These are phyloP conservation scores for Camelina sativa DNA, from an alignment of 345 rosid genomes.

Conservation along the genomic window DNA sequence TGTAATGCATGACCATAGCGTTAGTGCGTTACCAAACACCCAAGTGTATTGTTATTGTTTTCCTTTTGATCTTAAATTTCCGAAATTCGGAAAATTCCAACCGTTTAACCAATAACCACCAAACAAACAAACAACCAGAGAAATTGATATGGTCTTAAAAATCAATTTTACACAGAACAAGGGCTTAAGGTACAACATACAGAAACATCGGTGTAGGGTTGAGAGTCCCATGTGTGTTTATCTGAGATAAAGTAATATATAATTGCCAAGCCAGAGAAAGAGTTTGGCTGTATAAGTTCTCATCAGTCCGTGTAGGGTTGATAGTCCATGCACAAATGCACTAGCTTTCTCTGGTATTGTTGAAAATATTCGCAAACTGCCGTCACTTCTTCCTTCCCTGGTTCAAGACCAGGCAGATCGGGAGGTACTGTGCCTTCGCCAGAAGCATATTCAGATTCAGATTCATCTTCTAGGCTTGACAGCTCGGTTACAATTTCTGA, in stretches of 20 bases:
- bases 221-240: too few species aligned
- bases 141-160: not conserved
- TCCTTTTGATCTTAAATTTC: not conserved
- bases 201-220: not conserved
- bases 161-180: constrained; percentile 28
- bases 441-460: constrained; percentile 46
- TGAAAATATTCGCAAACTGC: constrained; percentile 85
- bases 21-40: not conserved
- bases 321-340: constrained; percentile 92
- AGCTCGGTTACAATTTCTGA: constrained; percentile 51
- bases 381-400: constrained; percentile 72
- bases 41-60: not conserved
- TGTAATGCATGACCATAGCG: not conserved
- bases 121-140: not conserved
- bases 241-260: too few species aligned
- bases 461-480: constrained; percentile 53
- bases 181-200: constrained; percentile 29
- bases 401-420: constrained; percentile 68
- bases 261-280: not conserved
- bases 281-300: not conserved
- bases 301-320: constrained; percentile 69
- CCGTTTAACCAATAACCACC: not conserved
- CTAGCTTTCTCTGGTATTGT: constrained; percentile 87
- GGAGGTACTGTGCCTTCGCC: constrained; percentile 35
- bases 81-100: not conserved